Conservation (phyloP, 2,329 filamentous ascomycete species). For the Arthroderma sp. region DNA sequence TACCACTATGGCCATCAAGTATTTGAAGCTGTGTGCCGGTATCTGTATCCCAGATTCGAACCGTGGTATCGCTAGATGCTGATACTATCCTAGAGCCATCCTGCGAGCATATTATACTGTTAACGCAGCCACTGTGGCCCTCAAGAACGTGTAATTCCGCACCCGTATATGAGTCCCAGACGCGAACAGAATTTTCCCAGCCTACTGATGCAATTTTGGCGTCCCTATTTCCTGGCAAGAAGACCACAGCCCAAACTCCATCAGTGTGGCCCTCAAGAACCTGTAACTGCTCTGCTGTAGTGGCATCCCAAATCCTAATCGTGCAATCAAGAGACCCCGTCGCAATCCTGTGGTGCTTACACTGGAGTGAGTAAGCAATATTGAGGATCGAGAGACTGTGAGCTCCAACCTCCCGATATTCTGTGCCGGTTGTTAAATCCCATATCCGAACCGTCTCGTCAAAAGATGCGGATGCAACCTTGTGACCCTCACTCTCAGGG, state of each 20-base stretch:
- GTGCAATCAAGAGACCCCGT: neutral
- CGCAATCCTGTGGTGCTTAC: neutral
- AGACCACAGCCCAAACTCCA: neutral
- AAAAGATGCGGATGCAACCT: neutral
- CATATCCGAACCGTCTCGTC: neutral
- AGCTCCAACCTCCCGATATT: neutral
- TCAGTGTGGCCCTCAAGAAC: constrained; percentile 3
- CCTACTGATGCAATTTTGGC: neutral
- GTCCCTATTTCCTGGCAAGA: neutral
- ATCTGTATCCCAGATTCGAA: constrained; percentile 1
- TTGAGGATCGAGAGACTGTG: neutral
- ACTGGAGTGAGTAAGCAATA: too few relatives aligned
- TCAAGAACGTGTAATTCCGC: neutral
- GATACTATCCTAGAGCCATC: neutral
- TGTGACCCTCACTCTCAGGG: neutral
- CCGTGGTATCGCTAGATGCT: neutral
- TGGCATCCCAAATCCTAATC: constrained; percentile 4
- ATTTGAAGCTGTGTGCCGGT: neutral
- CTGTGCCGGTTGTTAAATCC: neutral
- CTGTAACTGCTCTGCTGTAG: neutral
- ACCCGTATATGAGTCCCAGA: neutral
- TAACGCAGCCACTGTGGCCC: neutral
- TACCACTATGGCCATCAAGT: neutral
- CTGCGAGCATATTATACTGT: neutral
- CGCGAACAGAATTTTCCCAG: constrained; percentile 10